Base-by-base conservation (phyloP, 2,329 filamentous ascomycete species). In the Furcasterigmium sp. region DNA sequence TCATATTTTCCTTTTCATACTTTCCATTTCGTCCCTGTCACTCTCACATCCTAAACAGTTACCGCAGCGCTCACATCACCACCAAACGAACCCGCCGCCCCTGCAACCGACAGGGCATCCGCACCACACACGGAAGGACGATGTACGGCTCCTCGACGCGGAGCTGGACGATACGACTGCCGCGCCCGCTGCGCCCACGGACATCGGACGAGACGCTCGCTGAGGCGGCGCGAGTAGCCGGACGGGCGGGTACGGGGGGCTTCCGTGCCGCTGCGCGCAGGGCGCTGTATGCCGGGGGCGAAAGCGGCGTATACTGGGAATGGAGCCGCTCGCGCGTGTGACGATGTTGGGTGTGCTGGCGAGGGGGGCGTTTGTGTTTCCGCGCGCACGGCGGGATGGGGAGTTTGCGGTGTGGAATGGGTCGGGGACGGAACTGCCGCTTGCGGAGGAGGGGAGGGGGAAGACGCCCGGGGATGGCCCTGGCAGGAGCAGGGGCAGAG, bases 291-390 rank as follows among this genome's bases (percentile, higher is more conserved):
- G 18, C 17, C n/a, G n/a, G 32, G n/a, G 32, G 32, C 3, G n/a
- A 35, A 11, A 35, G 32, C 15, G 17, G n/a, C 8, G 17, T 35
- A 4, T 35, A 35, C 15, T 35, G 32, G 32, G 32, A 35, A 35
- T 35, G 32, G 32, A 35, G 32, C 32, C 32, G n/a, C 32, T 35
- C 32, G 32, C 32, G 32, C 32, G 32, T 15, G n/a, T 35, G 32
- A 35, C 32, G n/a, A n/a, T 35, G 32, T 15, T 35, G 32, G 32
- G 32, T 4, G 17, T 35, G 2, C n/a, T 35, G 32, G 6, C 32
- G 2, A 15, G 32, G 4, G 32, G 32, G 15, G 8, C 7, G n/a
- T 18, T 17, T 19, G 8, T 35, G n/a, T 17, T 35, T 15, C 32
- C 32, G 5, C 14, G 32, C 5, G n/a, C 32, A n/a, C n/a, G 32